A percentile compares a stretch with the other conserved stretches of the same genome.
Conservation (phyloP, 345 rosid genomes). For the Arabis hirsuta region DNA sequence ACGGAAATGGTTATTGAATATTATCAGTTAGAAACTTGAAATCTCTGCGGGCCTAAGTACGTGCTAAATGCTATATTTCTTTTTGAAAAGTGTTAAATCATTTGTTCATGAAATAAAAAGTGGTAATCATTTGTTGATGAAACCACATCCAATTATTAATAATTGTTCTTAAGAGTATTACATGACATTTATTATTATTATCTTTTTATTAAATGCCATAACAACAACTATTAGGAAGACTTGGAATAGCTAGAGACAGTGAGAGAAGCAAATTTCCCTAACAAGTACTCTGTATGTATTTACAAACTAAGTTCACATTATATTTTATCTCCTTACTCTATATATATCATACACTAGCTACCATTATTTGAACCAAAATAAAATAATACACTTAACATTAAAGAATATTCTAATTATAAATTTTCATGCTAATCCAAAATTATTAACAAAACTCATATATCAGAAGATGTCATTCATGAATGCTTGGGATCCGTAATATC, state of each 20-base stretch:
- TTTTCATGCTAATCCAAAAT: slow-evolving; percentile 22
- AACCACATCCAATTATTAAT: background rate
- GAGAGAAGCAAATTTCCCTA: background rate
- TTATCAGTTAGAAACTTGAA: background rate
- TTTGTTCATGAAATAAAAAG: background rate
- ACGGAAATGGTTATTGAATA: background rate
- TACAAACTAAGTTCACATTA: slow-evolving; percentile 13
- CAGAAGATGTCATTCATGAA: slow-evolving; percentile 9
- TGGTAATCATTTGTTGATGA: background rate
- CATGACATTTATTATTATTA: slow-evolving; percentile 8
- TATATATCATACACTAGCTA: slow-evolving; percentile 21
- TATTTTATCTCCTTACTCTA: slow-evolving; percentile 1
- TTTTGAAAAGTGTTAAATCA: background rate
- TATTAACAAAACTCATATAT: slow-evolving; percentile 5
- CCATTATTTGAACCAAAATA: no score
- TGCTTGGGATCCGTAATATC: slow-evolving; percentile 4
- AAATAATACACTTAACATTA: slow-evolving; percentile 8
- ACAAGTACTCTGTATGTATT: slow-evolving; percentile 10
- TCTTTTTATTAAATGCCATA: slow-evolving; percentile 11
- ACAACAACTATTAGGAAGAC: slow-evolving; percentile 8
- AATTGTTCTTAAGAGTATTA: background rate
- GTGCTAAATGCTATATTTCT: background rate
- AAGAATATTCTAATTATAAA: slow-evolving; percentile 10
- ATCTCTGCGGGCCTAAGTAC: background rate
- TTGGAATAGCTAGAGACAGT: slow-evolving; percentile 9